Conservation (phyloP, 176 grass and related monocot genomes). For the Calamus simplicifolius region DNA sequence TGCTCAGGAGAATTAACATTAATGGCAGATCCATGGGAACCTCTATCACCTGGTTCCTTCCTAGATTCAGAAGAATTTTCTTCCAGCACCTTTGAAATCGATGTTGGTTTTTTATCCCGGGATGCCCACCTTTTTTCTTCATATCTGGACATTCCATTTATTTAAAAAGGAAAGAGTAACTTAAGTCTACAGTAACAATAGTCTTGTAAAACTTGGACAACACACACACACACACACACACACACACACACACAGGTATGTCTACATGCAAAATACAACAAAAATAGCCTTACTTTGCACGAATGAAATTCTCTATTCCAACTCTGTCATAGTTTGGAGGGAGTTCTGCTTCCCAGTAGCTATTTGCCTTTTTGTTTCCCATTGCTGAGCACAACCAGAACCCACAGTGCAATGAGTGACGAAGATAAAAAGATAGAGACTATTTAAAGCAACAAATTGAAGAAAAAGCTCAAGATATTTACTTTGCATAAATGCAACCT, state of each 20-base stretch:
- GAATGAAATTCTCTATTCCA: constrained; percentile 10
- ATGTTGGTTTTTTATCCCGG: background rate
- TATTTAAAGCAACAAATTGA: no score
- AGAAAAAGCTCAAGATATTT: background rate
- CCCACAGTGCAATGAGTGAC: no score
- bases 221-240: no score
- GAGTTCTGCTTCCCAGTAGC: constrained; percentile 4
- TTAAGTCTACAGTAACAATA: background rate
- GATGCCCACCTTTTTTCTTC: constrained; percentile 3
- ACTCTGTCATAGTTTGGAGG: constrained; percentile 12
- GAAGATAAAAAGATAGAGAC: no score
- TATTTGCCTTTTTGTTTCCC: constrained; percentile 7
- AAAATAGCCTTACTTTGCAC: background rate
- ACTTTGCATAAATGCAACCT: constrained; percentile 15
- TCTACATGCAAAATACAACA: background rate
- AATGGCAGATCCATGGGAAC: no score
- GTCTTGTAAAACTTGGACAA: no score
- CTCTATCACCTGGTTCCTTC: no score
- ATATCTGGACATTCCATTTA: background rate
- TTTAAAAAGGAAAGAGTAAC: background rate
- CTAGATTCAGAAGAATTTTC: background rate
- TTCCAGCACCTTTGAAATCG: background rate
- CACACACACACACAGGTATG: background rate
- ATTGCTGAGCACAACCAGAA: background rate
- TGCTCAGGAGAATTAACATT: no score